phyloP scores from a whole-genome alignment of 768 basidiomycete species.

The Auriculariales sp. region DNA sequence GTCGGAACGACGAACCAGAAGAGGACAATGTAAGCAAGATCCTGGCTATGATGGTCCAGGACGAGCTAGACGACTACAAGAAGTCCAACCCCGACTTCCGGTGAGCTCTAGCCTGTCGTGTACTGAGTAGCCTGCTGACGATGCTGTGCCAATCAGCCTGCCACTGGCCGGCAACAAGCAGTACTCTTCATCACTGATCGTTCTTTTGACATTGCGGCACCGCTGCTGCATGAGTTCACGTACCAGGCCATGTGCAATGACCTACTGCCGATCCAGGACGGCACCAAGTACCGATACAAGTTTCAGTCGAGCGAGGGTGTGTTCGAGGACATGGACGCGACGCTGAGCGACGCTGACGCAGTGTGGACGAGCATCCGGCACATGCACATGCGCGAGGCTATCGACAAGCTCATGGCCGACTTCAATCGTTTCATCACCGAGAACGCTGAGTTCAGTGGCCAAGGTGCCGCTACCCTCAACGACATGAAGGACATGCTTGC shows the following conservation, averaged over 20 bases:
- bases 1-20: conserved; percentile 53
- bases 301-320: conserved; percentile 80
- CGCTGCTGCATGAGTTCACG: conserved; percentile 92
- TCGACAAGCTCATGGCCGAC: conserved; percentile 91
- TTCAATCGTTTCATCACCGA: conserved; percentile 92
- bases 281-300: conserved; percentile 83
- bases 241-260: conserved; percentile 99
- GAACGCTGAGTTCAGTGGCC: conserved; percentile 85
- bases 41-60: conserved; percentile 76
- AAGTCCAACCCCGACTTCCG: conserved; percentile 70
- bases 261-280: conserved; percentile 76
- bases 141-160: conserved; percentile 15
- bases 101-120: conserved; percentile 31
- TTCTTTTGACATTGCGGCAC: conserved; percentile 86
- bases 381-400: conserved; percentile 97
- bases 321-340: conserved; percentile 78
- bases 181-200: conserved; percentile 89
- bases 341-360: conserved; percentile 71
- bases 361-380: conserved; percentile 91
- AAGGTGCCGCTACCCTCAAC: conserved; percentile 76
- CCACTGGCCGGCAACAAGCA: conserved; percentile 47
- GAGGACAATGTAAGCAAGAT: conserved; percentile 68
- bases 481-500: conserved; percentile 99
- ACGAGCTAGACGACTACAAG: conserved; percentile 75
- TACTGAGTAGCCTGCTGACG: background rate